phyloP scores from a whole-genome alignment of 192 early-diverging fungal species.

The Pecoramyces ruminantium region DNA sequence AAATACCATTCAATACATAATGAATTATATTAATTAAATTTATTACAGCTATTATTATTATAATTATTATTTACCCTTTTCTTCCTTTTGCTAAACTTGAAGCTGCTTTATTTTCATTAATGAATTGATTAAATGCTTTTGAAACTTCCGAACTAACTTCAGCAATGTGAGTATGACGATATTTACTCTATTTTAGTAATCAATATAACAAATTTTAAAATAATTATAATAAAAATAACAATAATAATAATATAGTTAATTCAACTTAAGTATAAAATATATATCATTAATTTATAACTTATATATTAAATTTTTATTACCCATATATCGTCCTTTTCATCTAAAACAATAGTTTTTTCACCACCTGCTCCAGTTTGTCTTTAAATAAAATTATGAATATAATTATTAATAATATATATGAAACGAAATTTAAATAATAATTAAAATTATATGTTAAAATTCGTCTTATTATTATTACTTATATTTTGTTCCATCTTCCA shows the following conservation, averaged over 20 bases:
- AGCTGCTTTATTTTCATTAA: conserved; percentile 60
- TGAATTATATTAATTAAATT: background rate
- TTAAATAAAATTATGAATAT: too few relatives aligned
- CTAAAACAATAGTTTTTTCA: conserved; percentile 31
- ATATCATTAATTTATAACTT: too few relatives aligned
- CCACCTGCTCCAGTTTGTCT: conserved; percentile 11
- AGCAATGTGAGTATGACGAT: conserved; percentile 68
- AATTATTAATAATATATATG: background rate
- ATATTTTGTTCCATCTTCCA: conserved; percentile 46
- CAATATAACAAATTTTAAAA: too few relatives aligned
- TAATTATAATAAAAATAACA: background rate
- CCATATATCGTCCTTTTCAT: conserved; percentile 64
- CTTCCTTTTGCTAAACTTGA: background rate
- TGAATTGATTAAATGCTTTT: conserved; percentile 58
- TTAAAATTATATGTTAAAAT: conserved; percentile 13
- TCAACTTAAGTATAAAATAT: too few relatives aligned
- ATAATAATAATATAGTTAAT: background rate
- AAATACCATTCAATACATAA: too few relatives aligned
- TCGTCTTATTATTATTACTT: too few relatives aligned
- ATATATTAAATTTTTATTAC: conserved; percentile 7
- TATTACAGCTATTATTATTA: background rate
- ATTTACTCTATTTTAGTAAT: conserved; percentile 24
- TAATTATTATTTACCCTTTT: background rate
- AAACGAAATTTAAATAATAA: background rate
- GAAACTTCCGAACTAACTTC: conserved; percentile 56